Evolutionary conservation across 1,284 basidiomycete genomes (phyloP).

Genomic region (Tylopilus sp.): DNA sequence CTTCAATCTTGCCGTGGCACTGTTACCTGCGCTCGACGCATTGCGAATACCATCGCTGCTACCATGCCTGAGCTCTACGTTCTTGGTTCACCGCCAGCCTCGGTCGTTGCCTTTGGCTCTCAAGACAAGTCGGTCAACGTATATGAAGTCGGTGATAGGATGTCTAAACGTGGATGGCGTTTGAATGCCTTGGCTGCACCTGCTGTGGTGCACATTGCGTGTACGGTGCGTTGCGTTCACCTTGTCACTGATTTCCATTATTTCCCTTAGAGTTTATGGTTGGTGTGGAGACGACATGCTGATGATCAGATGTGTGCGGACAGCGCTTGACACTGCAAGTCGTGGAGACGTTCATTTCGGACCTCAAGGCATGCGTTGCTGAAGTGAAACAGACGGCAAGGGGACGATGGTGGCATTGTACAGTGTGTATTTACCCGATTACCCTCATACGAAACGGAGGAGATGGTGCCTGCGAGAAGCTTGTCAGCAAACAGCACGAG

Average conservation of each 20-base stretch:
- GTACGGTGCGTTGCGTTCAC: no score
- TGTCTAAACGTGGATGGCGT: no score
- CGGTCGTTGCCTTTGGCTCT: slow-evolving; percentile 91
- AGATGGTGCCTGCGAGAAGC: neutral
- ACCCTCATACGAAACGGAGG: neutral
- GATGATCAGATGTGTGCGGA: no score
- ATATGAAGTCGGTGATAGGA: slow-evolving; percentile 52
- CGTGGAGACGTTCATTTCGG: slow-evolving; percentile 83
- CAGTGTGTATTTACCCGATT: slow-evolving; percentile 63
- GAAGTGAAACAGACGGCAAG: slow-evolving; percentile 70
- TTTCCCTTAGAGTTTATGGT: no score
- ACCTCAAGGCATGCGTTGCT: slow-evolving; percentile 82
- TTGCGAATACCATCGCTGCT: slow-evolving; percentile 71
- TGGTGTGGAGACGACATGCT: no score
- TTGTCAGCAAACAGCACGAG: slow-evolving; percentile 4
- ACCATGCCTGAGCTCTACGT: slow-evolving; percentile 87
- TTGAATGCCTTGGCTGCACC: no score
- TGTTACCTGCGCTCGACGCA: slow-evolving; percentile 77
- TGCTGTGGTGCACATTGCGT: no score
- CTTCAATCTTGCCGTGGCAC: slow-evolving; percentile 89
- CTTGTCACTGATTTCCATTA: no score
- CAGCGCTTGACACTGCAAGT: slow-evolving; percentile 83
- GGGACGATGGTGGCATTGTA: slow-evolving; percentile 92
- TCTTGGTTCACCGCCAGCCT: slow-evolving; percentile 91
- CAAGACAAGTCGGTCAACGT: slow-evolving; percentile 72